Evolutionary conservation across 345 rosid species (phyloP), one percentile per base, ranked within the genome.

Genomic region (Linum usitatissimum): DNA sequence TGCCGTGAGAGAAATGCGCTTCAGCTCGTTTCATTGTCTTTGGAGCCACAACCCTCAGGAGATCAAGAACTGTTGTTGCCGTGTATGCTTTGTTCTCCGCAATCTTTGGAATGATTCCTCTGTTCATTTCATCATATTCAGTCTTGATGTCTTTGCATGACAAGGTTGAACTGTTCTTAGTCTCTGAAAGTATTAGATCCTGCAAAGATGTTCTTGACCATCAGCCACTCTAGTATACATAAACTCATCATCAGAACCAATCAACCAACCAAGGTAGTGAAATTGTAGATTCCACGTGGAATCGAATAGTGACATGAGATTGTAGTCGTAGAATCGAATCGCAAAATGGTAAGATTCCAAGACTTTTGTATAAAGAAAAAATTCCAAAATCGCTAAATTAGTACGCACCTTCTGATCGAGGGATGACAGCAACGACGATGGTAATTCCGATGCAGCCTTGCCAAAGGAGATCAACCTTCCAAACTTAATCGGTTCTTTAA

Each of bases 1-100:
- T 71, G 59, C 86, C 94, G 30, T 80, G 85, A 64, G 96, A 86
- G 78, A 84, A 84, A 74, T 86, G 91, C 65, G 85, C 77, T 73
- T 79, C 84, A 3, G 80, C 77, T 9, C 90, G 83, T 71, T 53
- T 68, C 86, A 83, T 84, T 82, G 75, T 78, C 69, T 84, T 83
- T 3, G 90, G 90, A 36, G 94, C 88, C 65, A 86, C 76, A 39
- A 72, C 76, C 4, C 83, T 73, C 23, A 86, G 83, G 17, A 84
- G 78, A 61, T 86, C 82, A 18, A 84, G 42, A 55, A 79, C 65
- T 42, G 79, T 68, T 19, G 19, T 54, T 8, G 83, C 75, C 0
- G 90, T 86, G 68, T 78, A 84, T 49, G 86, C 89, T 74, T 71
- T 83, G 45, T 81, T 73, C 65, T 78, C 80, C 2, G 83, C 84